phyloP scores from a whole-genome alignment of 331 rosid species.

The Saraca asoca region DNA sequence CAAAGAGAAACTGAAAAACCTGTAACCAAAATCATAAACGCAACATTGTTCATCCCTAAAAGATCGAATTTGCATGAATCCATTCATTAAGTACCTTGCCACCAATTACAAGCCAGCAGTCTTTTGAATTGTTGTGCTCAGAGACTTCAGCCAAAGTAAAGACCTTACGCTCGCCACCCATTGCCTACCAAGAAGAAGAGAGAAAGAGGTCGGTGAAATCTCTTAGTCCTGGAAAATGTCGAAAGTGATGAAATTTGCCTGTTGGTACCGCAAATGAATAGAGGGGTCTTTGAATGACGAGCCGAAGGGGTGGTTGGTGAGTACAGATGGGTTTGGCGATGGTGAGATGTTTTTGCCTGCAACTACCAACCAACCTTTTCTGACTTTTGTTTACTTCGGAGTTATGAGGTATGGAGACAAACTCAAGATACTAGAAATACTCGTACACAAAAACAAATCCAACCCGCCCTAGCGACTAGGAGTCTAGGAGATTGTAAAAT shows the following conservation, averaged over 20 bases:
- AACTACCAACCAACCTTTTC: neutral
- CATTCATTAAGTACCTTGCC: conserved; percentile 56
- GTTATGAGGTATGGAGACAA: too few relatives aligned
- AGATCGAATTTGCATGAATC: neutral
- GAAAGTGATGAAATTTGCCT: conserved; percentile 9
- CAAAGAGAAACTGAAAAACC: neutral
- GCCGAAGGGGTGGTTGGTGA: conserved; percentile 30
- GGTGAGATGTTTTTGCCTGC: neutral
- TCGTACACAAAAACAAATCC: too few relatives aligned
- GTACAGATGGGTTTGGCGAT: neutral
- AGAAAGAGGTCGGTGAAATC: conserved; percentile 5
- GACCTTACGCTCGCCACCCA: conserved; percentile 56
- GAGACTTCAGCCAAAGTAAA: conserved; percentile 66
- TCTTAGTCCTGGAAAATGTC: neutral
- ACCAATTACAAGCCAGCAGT: conserved; percentile 79
- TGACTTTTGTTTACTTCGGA: neutral
- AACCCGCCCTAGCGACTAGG: too few relatives aligned
- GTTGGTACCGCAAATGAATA: neutral
- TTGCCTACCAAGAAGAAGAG: conserved; percentile 23
- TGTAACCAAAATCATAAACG: neutral
- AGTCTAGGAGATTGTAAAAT: too few relatives aligned
- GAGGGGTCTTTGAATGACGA: conserved; percentile 35
- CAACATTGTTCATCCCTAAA: neutral
- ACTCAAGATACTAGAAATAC: too few relatives aligned
- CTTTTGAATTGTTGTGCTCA: conserved; percentile 53